A percentile compares a stretch with the other conserved stretches of the same genome.
phyloP scores from a whole-genome alignment of 495 filamentous ascomycete species.

The Penicillium pancosmium region DNA sequence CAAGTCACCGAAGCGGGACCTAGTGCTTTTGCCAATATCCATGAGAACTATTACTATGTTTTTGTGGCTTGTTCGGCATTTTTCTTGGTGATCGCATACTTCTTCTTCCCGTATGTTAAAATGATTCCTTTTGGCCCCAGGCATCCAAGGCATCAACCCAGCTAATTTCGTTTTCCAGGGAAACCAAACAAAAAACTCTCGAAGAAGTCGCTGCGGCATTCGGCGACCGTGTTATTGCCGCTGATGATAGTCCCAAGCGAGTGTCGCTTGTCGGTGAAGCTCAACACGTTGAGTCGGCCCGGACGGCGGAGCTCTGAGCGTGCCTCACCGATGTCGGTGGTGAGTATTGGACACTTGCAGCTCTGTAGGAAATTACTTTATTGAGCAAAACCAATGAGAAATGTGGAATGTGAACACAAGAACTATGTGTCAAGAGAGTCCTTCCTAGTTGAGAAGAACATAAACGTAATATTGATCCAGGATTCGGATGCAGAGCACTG shows the following conservation, averaged over 20 bases:
- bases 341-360: no score
- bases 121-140: no score
- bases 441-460: background rate
- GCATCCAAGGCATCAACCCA: background rate
- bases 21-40: constrained; percentile 59
- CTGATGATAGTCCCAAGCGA: constrained; percentile 35
- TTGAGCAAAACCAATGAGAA: no score
- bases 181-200: constrained; percentile 59
- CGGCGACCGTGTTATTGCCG: constrained; percentile 54
- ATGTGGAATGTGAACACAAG: background rate
- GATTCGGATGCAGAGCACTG: background rate
- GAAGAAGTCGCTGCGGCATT: constrained; percentile 62
- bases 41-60: constrained; percentile 64
- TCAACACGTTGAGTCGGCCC: constrained; percentile 30
- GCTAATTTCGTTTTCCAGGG: constrained; percentile 26
- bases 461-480: no score
- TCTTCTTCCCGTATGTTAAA: constrained; percentile 54
- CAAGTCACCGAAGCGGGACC: constrained; percentile 60
- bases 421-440: background rate
- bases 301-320: background rate
- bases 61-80: constrained; percentile 55
- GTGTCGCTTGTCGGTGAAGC: constrained; percentile 17
- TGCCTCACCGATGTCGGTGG: background rate
- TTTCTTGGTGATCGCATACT: constrained; percentile 54
- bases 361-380: no score